Percentiles rank a stretch among this genome's conserved stretches.
phyloP scores from a whole-genome alignment of 2,329 filamentous ascomycete genomes.

The Ceratocystis albifundus region DNA sequence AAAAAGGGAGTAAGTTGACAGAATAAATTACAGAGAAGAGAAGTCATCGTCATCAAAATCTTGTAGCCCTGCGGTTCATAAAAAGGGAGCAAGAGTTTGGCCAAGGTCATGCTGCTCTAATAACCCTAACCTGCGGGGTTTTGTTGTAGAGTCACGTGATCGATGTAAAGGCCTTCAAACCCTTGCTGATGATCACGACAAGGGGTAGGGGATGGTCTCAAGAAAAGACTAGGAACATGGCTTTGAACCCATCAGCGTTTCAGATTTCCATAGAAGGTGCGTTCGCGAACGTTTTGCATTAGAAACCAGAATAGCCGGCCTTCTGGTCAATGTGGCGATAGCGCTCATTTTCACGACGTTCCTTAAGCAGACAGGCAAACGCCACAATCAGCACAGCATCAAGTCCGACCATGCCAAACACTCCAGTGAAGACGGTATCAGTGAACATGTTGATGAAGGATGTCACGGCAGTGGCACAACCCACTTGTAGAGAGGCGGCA shows the following conservation, averaged over 20 bases:
- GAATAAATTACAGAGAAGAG: constrained; percentile 11
- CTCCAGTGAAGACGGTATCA: constrained; percentile 64
- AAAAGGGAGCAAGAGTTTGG: background rate
- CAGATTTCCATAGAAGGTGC: background rate
- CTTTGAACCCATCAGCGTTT: background rate
- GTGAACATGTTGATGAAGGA: constrained; percentile 59
- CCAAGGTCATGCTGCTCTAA: too few relatives aligned
- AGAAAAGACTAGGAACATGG: background rate
- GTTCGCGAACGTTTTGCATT: constrained; percentile 26
- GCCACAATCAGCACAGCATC: constrained; percentile 58
- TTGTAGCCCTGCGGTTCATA: background rate
- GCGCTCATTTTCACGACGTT: constrained; percentile 65
- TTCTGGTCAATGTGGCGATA: constrained; percentile 77
- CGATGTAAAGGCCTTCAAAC: too few relatives aligned
- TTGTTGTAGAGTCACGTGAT: background rate
- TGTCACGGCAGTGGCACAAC: constrained; percentile 57
- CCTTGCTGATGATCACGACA: too few relatives aligned
- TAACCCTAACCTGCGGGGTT: background rate
- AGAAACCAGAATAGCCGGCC: constrained; percentile 43
- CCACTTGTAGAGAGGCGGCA: constrained; percentile 55
- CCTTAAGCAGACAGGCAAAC: constrained; percentile 65
- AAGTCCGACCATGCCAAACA: constrained; percentile 67
- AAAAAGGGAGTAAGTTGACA: background rate
- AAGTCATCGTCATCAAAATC: background rate
- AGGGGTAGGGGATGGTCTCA: too few relatives aligned